phyloP scores from a whole-genome alignment of 352 stramenopile species.

The Blastocystis sp. region DNA sequence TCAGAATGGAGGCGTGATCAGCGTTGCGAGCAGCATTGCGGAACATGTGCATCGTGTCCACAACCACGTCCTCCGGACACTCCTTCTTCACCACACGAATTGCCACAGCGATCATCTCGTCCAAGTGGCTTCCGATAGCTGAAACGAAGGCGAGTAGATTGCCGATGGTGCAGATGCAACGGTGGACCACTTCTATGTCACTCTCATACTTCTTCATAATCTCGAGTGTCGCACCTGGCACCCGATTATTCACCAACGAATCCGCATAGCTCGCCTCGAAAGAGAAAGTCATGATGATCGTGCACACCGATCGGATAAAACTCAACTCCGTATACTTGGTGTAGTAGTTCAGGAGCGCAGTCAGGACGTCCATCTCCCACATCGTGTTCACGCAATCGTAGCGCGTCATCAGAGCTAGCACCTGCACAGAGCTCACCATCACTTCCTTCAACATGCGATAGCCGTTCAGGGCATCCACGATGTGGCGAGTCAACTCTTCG shows the following conservation, averaged over 20 bases:
- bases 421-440: not conserved
- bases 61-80: not conserved
- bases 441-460: conserved; percentile 37
- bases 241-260: conserved; percentile 16
- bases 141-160: conserved; percentile 19
- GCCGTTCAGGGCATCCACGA: conserved; percentile 7
- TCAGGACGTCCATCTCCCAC: conserved; percentile 54
- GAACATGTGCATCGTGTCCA: conserved; percentile 11
- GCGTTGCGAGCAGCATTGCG: conserved; percentile 15
- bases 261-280: conserved; percentile 34
- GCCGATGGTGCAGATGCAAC: conserved; percentile 23
- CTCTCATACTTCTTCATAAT: conserved; percentile 51
- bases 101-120: conserved; percentile 4
- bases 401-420: conserved; percentile 8
- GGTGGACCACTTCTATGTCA: not conserved
- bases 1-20: conserved; percentile 3
- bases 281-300: conserved; percentile 28
- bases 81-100: not conserved
- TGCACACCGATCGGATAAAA: not conserved
- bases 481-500: not conserved
- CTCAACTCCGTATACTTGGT: not conserved
- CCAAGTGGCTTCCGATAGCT: not conserved
- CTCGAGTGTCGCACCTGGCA: not conserved
- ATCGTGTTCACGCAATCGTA: conserved; percentile 36
- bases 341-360: conserved; percentile 13